Evolutionary conservation across 192 early-diverging fungal species (phyloP).

Genomic region (Coemansia brasiliensis): DNA sequence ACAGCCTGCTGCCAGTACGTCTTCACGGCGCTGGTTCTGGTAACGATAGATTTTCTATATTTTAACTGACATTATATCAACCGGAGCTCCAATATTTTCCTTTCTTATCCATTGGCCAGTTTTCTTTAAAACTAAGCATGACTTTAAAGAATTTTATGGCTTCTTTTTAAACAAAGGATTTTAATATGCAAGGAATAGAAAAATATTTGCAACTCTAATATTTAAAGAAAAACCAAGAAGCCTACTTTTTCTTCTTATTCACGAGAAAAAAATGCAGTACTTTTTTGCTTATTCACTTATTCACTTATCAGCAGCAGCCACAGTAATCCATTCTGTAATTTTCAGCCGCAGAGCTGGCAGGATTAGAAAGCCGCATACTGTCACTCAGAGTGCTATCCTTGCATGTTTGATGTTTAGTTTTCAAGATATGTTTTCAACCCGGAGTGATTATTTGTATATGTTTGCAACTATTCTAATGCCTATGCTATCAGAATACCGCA

Average conservation of each 20-base stretch:
- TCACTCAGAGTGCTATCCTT: background rate
- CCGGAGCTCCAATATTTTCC: too few relatives aligned
- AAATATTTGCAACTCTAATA: background rate
- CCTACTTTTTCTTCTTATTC: background rate
- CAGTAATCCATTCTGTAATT: background rate
- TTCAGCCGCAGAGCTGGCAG: background rate
- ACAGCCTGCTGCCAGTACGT: background rate
- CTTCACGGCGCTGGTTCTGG: constrained; percentile 15
- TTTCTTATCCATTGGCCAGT: too few relatives aligned
- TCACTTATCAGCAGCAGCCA: background rate
- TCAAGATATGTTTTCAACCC: background rate
- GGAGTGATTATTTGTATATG: background rate
- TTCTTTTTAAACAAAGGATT: background rate
- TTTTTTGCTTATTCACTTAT: background rate
- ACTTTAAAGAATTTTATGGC: background rate
- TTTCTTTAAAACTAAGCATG: too few relatives aligned
- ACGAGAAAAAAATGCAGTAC: too few relatives aligned
- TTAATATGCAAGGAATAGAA: background rate
- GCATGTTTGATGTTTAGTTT: background rate
- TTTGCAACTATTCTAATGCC: background rate
- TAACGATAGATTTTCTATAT: background rate
- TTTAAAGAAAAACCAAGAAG: too few relatives aligned
- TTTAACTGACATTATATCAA: too few relatives aligned
- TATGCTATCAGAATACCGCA: background rate
- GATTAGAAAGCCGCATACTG: background rate